Evolutionary conservation across 192 early-diverging fungal genomes (phyloP), one percentile per base, ranked within the genome.

Genomic region (Rhizoclosmatium sp.): DNA sequence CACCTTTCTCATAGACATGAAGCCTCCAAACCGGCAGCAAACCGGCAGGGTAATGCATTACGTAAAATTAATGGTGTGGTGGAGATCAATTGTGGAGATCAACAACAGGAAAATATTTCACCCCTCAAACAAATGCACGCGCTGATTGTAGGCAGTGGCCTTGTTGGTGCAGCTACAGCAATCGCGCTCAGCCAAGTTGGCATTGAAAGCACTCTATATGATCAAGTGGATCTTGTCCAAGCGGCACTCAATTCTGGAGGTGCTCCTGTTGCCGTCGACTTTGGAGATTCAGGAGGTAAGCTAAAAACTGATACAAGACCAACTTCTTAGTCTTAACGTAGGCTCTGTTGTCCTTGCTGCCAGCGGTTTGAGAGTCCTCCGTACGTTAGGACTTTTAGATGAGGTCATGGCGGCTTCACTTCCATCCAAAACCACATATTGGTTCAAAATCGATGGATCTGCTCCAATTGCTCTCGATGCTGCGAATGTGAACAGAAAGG

Each of bases 231-330:
- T 47, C 73, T 75, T 41, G 61, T 31, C 4, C 59, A 61, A 2
- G 73, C 73, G 1, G 60, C 60, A 1, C 51, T 41, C 12, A 75
- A 75, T 10, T 19, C 70, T 3, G 21, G 19, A 3, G 73, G 73
- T 7, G 23, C 10, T 46, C 21, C 45, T 7, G 47, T 64, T 10
- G 4, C 42, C 12, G 41, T 62, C 21, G 59, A 71, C 40, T 71
- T 71, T 42, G 78, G 70, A 4, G 81, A 82, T 23, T 48, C 54
- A 21, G 81, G 76, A 42, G 81, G 81, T 47, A 31, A 46, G 68
- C 31, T 14, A 12, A 0, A 46, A 69, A 45, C 41, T 46, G 42
- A 40, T 14, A 12, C 31, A 14, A 9, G 0, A 16, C 21, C 31
- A 16, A 7, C 14, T 58, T 47, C 54, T 45, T 7, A n/a, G 54